Percentiles rank a stretch among this genome's conserved stretches.
phyloP scores from a whole-genome alignment of 2,329 filamentous ascomycete genomes.

The Hypoxylon sp. region DNA sequence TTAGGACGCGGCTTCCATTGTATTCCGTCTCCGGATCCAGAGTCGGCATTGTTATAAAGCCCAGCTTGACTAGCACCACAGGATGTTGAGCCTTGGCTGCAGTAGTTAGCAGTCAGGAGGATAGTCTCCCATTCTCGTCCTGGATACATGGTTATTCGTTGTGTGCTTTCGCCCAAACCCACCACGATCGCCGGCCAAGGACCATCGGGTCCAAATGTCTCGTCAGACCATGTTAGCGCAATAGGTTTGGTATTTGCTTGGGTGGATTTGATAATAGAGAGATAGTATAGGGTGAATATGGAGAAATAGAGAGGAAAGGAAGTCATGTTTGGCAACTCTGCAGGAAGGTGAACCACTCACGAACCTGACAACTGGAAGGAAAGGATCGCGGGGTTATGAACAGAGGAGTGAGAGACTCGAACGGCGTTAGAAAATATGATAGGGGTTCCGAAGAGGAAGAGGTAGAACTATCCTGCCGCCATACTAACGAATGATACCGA shows the following conservation, averaged over 20 bases:
- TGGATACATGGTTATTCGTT: slow-evolving; percentile 44
- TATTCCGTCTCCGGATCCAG: slow-evolving; percentile 40
- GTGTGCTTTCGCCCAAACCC: slow-evolving; percentile 34
- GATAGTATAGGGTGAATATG: slow-evolving; percentile 39
- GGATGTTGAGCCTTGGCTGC: slow-evolving; percentile 38
- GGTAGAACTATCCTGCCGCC: slow-evolving; percentile 11
- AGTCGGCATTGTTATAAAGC: slow-evolving; percentile 42
- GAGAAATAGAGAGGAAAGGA: slow-evolving; percentile 33
- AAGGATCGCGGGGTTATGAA: slow-evolving; percentile 14
- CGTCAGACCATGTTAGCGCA: slow-evolving; percentile 42
- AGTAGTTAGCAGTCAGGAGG: slow-evolving; percentile 44
- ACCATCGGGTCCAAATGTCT: slow-evolving; percentile 47
- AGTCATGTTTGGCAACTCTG: no score
- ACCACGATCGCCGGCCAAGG: slow-evolving; percentile 47
- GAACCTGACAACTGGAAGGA: no score
- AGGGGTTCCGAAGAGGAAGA: slow-evolving; percentile 16
- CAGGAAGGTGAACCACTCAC: no score
- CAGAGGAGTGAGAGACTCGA: slow-evolving; percentile 13
- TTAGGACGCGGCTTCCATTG: slow-evolving; percentile 32
- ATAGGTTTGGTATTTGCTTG: slow-evolving; percentile 32
- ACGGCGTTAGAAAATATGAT: slow-evolving; percentile 23
- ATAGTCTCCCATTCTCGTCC: slow-evolving; percentile 43
- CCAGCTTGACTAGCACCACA: slow-evolving; percentile 42
- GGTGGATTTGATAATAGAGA: slow-evolving; percentile 32
- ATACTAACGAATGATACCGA: slow-evolving; percentile 17